phyloP scores from a whole-genome alignment of 768 basidiomycete genomes.

The Lanmaoa pseudosensibilis region DNA sequence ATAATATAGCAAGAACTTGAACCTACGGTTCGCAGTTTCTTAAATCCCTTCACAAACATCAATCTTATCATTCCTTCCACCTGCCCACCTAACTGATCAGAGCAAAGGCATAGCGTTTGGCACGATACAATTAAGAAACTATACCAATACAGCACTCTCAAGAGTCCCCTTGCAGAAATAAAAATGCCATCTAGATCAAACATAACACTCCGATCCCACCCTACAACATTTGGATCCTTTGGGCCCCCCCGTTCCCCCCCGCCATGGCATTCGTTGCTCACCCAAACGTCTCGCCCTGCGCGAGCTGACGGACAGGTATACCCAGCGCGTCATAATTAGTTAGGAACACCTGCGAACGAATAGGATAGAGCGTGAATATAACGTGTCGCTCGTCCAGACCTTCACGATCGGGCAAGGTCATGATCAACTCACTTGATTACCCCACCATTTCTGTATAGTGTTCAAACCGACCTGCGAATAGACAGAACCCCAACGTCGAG shows the following conservation, averaged over 20 bases:
- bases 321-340: slow-evolving; percentile 23
- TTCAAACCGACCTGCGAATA: slow-evolving; percentile 20
- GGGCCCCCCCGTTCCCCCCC: neutral
- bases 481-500: neutral
- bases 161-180: neutral
- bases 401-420: no score
- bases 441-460: slow-evolving; percentile 30
- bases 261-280: neutral
- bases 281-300: slow-evolving; percentile 25
- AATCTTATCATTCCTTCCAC: no score
- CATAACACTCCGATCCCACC: neutral
- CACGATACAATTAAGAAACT: neutral
- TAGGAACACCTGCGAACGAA: slow-evolving; percentile 19
- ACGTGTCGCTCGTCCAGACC: neutral
- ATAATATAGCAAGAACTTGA: no score
- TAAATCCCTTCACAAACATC: no score
- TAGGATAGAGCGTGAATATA: neutral
- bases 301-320: slow-evolving; percentile 28
- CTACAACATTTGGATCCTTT: neutral
- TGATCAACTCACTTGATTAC: slow-evolving; percentile 22
- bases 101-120: no score
- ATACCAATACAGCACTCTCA: neutral
- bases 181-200: neutral
- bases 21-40: no score
- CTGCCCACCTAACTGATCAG: no score